phyloP scores from a whole-genome alignment of 208 protist genomes.

The Jaenimonas drosophilae region DNA sequence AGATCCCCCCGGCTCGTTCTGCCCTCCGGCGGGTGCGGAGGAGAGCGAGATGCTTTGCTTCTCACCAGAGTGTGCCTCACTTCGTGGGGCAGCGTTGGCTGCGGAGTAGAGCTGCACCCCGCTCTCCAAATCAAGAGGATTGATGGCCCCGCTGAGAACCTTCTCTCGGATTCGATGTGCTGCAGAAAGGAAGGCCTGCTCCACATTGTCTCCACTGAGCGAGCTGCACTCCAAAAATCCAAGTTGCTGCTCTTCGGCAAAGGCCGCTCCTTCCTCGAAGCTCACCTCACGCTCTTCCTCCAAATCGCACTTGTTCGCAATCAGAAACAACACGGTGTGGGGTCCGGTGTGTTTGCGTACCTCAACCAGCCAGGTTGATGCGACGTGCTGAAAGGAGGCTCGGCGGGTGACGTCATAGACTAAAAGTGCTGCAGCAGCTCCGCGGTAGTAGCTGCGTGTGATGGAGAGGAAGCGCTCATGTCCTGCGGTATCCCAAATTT shows the following conservation, averaged over 20 bases:
- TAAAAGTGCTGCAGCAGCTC: slow-evolving; percentile 92
- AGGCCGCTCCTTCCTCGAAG: slow-evolving; percentile 92
- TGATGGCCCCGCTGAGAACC: slow-evolving; percentile 88
- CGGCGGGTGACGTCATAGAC: slow-evolving; percentile 94
- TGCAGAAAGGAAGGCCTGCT: slow-evolving; percentile 90
- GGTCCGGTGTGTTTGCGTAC: slow-evolving; percentile 84
- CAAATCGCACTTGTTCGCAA: slow-evolving; percentile 96
- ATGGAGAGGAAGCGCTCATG: slow-evolving; percentile 89
- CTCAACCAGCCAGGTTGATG: slow-evolving; percentile 94
- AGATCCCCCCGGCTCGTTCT: neutral
- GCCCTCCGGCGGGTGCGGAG: too few relatives aligned
- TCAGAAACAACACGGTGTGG: slow-evolving; percentile 81
- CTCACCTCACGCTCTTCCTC: slow-evolving; percentile 93
- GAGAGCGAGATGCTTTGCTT: neutral
- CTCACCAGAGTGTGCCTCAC: neutral
- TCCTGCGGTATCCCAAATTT: slow-evolving; percentile 97
- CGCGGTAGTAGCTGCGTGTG: slow-evolving; percentile 94
- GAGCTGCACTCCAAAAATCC: slow-evolving; percentile 94
- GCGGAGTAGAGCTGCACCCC: slow-evolving; percentile 70
- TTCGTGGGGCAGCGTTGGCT: slow-evolving; percentile 3
- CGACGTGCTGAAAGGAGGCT: slow-evolving; percentile 79
- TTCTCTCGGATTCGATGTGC: slow-evolving; percentile 92
- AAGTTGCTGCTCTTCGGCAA: slow-evolving; percentile 93
- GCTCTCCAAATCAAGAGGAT: slow-evolving; percentile 63
- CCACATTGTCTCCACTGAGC: slow-evolving; percentile 90